Percentiles rank a stretch among this genome's conserved stretches.
phyloP scores from a whole-genome alignment of 441 rosid genomes.

The Rhodomyrtus psidioides region DNA sequence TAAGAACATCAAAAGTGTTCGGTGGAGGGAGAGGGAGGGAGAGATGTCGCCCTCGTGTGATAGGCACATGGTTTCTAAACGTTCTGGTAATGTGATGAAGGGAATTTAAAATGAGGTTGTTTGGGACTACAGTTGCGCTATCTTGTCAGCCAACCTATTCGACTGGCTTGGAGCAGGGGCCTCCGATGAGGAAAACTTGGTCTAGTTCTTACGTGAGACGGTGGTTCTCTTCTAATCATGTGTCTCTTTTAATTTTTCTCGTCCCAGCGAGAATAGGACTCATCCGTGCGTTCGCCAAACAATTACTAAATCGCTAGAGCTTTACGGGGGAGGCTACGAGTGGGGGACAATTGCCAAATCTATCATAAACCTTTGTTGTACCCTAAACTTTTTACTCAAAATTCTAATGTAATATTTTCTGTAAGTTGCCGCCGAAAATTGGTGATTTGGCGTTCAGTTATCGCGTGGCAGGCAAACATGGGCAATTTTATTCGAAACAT shows the following conservation, averaged over 20 bases:
- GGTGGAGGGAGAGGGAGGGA: conserved; percentile 59
- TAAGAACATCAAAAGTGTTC: conserved; percentile 18
- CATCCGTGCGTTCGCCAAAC: background rate
- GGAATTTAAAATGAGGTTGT: background rate
- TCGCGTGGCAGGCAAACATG: background rate
- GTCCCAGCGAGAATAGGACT: background rate
- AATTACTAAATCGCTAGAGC: background rate
- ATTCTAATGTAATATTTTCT: background rate
- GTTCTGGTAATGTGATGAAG: conserved; percentile 1
- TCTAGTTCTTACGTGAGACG: background rate
- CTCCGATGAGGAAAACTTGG: background rate
- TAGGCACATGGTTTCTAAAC: conserved; percentile 41
- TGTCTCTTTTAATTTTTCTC: background rate
- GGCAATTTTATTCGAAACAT: background rate
- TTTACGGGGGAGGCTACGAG: background rate
- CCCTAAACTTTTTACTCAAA: fast-evolving
- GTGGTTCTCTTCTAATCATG: background rate
- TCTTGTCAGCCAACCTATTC: background rate
- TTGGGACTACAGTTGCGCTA: background rate
- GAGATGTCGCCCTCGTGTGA: conserved; percentile 41
- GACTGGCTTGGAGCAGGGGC: background rate
- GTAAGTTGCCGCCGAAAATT: background rate
- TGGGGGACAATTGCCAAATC: background rate
- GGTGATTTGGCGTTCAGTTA: background rate
- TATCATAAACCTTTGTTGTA: background rate